Conservation (phyloP, 108 stramenopile species). For the Aurantiochytrium sp. region DNA sequence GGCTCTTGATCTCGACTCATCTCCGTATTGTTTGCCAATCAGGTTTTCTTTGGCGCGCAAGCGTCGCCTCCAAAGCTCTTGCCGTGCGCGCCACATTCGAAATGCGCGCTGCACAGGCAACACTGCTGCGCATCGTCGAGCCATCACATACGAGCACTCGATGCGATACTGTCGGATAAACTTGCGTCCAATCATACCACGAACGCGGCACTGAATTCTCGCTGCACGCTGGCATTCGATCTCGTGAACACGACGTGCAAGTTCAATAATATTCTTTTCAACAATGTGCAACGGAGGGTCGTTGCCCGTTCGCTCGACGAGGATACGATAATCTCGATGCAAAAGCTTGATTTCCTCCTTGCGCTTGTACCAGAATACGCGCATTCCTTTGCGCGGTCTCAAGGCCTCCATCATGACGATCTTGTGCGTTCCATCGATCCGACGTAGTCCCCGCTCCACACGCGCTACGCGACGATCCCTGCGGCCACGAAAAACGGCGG, state of each 20-base stretch:
- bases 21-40: background rate
- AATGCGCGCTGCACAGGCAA: background rate
- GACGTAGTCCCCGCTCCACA: background rate
- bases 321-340: background rate
- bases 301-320: background rate
- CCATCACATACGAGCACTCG: background rate
- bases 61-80: background rate
- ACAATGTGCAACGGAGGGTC: background rate
- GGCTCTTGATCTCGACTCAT: background rate
- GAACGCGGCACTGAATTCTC: background rate
- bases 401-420: background rate
- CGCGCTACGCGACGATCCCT: background rate
- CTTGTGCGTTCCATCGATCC: background rate
- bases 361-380: conserved; percentile 17
- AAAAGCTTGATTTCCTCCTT: background rate
- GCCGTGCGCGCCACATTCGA: background rate
- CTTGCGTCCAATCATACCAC: conserved; percentile 11
- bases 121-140: background rate
- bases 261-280: background rate
- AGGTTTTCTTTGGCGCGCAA: background rate
- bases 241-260: background rate
- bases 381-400: background rate
- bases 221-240: background rate
- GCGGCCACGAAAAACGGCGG: background rate
- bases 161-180: background rate